Percentiles rank a stretch among this genome's conserved stretches.
These are phyloP conservation scores for Spencermartinsiella europaea DNA, from an alignment of 805 yeast species.

Conservation along the genomic window DNA sequence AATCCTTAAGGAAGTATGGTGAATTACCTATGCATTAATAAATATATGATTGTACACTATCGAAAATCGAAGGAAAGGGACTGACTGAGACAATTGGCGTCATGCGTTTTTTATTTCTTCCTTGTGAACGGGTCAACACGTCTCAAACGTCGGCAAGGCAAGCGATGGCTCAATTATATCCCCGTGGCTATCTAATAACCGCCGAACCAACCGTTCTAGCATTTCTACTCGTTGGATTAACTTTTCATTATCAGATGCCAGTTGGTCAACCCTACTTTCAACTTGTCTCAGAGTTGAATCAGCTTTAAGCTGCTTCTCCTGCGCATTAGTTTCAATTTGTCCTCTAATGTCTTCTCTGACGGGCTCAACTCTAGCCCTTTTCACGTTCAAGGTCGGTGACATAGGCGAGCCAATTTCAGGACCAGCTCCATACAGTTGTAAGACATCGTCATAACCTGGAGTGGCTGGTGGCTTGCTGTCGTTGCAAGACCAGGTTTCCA, in stretches of 20 bases:
- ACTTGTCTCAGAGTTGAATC: neutral
- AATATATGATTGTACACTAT: no score
- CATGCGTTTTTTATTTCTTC: no score
- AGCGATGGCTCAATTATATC: no score
- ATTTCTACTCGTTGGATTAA: neutral
- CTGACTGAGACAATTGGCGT: no score
- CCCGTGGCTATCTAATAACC: no score
- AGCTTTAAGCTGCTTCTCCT: neutral
- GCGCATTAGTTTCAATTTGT: neutral
- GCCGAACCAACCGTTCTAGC: constrained; percentile 1
- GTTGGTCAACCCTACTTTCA: no score
- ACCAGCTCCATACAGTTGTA: constrained; percentile 9
- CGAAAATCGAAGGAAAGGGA: no score
- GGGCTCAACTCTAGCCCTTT: neutral
- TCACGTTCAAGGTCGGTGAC: constrained; percentile 10
- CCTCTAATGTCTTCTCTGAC: neutral
- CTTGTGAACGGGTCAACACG: no score
- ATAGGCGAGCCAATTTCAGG: constrained; percentile 11
- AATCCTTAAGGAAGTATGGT: no score
- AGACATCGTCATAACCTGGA: constrained; percentile 6
- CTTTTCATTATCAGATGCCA: neutral
- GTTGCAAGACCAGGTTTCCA: neutral
- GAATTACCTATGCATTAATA: no score
- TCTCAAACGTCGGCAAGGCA: no score
- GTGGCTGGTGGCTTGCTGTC: neutral